Percentiles rank a stretch among this genome's conserved stretches.
phyloP scores from a whole-genome alignment of 176 grass and related monocot species.

The Pharus latifolius region DNA sequence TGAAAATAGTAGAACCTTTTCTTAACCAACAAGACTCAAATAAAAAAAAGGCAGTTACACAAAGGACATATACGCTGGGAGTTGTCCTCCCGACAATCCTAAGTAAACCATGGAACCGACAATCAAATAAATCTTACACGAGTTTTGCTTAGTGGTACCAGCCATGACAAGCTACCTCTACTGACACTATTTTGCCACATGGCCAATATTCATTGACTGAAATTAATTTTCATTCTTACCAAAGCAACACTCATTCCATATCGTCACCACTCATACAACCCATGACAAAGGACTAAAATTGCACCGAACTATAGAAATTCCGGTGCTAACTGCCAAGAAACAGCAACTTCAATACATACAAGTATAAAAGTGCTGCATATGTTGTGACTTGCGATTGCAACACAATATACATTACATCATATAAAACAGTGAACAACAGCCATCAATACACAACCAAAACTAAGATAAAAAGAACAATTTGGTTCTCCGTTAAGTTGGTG shows the following conservation, averaged over 20 bases:
- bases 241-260: too few relatives aligned
- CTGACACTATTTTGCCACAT: neutral
- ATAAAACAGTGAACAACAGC: neutral
- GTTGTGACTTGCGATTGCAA: too few relatives aligned
- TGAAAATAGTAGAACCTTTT: slow-evolving; percentile 39
- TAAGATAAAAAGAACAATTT: neutral
- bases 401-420: neutral
- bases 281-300: neutral
- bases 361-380: too few relatives aligned
- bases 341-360: neutral
- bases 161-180: neutral
- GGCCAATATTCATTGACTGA: neutral
- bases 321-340: neutral
- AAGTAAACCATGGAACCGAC: neutral
- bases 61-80: neutral
- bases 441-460: neutral
- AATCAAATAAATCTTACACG: neutral
- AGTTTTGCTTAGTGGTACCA: neutral
- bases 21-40: slow-evolving; percentile 28
- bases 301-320: neutral
- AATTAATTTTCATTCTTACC: slow-evolving; percentile 17
- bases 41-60: slow-evolving; percentile 11
- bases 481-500: neutral
- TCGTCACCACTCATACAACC: neutral
- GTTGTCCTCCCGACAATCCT: neutral